A percentile compares a stretch with the other conserved stretches of the same genome.
Evolutionary conservation across 1,139 yeast genomes (phyloP).

Genomic region (Chernovozyma sophiae-reginae): DNA sequence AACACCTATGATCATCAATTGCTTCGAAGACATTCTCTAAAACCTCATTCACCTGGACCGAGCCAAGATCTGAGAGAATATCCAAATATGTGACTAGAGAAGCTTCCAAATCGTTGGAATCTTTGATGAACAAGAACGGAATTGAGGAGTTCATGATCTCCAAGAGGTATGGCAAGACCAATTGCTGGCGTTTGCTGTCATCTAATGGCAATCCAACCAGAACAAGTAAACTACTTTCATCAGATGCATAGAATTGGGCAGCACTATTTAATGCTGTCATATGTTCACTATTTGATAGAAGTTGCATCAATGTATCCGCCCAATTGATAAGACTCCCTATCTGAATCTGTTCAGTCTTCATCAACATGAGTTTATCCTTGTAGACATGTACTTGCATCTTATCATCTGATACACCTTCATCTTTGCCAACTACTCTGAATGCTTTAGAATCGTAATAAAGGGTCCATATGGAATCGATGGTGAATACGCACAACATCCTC

Average conservation of each 20-base stretch:
- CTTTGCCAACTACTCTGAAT: slow-evolving; percentile 6
- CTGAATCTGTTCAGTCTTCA: slow-evolving; percentile 27
- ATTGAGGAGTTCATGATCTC: slow-evolving; percentile 54
- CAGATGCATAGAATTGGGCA: slow-evolving; percentile 44
- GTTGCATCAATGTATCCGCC: slow-evolving; percentile 60
- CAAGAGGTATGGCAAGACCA: slow-evolving; percentile 53
- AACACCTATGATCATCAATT: slow-evolving; percentile 30
- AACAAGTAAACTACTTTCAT: slow-evolving; percentile 44
- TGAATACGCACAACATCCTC: slow-evolving; percentile 41
- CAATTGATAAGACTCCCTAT: slow-evolving; percentile 64
- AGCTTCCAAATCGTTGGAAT: background rate
- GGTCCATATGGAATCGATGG: slow-evolving; percentile 6
- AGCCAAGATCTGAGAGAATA: slow-evolving; percentile 22
- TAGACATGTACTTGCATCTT: slow-evolving; percentile 10
- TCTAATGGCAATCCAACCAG: slow-evolving; percentile 53
- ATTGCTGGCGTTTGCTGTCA: slow-evolving; percentile 35
- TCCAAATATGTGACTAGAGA: slow-evolving; percentile 19
- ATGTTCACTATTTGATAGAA: slow-evolving; percentile 48
- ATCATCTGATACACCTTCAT: background rate
- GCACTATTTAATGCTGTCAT: slow-evolving; percentile 55
- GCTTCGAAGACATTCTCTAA: slow-evolving; percentile 54
- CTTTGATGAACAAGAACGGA: slow-evolving; percentile 25
- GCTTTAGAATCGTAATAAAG: background rate
- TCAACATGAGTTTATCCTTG: slow-evolving; percentile 24
- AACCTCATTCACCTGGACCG: slow-evolving; percentile 22